phyloP scores from a whole-genome alignment of 176 grass and related monocot genomes.

The Oropetium thomaeum region DNA sequence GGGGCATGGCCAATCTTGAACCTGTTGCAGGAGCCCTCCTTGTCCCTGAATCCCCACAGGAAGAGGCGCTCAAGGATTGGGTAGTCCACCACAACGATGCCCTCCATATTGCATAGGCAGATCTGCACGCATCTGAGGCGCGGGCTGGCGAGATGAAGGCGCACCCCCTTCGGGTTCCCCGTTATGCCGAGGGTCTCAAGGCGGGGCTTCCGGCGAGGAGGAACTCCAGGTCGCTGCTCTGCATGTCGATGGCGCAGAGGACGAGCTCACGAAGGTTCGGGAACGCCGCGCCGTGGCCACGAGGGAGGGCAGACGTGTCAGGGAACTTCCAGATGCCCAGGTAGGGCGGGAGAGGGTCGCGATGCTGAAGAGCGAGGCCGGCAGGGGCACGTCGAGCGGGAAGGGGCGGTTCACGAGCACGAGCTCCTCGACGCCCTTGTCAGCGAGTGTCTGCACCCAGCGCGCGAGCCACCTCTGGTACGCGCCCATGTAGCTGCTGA shows the following conservation, averaged over 20 bases:
- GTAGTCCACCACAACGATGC: neutral
- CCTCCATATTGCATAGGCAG: neutral
- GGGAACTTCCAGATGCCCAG: neutral
- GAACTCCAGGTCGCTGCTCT: neutral
- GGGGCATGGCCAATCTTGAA: slow-evolving; percentile 21
- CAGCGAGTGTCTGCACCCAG: neutral
- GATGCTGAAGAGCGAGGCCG: neutral
- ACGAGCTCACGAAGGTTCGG: slow-evolving; percentile 6
- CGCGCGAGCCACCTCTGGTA: neutral
- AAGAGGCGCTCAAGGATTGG: slow-evolving; percentile 10
- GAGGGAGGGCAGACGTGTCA: neutral
- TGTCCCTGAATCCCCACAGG: neutral
- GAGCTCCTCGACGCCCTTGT: neutral
- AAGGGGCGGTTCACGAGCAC: neutral
- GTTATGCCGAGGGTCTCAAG: neutral
- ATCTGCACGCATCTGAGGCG: neutral
- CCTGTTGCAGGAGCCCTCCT: neutral
- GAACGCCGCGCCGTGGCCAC: neutral
- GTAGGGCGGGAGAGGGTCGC: neutral
- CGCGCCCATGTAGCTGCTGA: neutral
- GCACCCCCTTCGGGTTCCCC: neutral
- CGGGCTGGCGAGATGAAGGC: neutral
- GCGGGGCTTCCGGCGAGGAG: neutral
- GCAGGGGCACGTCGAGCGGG: neutral
- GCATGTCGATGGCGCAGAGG: neutral